These are phyloP conservation scores for Wickerhamomyces queroliae DNA, from an alignment of 805 yeast species.

Conservation along the genomic window DNA sequence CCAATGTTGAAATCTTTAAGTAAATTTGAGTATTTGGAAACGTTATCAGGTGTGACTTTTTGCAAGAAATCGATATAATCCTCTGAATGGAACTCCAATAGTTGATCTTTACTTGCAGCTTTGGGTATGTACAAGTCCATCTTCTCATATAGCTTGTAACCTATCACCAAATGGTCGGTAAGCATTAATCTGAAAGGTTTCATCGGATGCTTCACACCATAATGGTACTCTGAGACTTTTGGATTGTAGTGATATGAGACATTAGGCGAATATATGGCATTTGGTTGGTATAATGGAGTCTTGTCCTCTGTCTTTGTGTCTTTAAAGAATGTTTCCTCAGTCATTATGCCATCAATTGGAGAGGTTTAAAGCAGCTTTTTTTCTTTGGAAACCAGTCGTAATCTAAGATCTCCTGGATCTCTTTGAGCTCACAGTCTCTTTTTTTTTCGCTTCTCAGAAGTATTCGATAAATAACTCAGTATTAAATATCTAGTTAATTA, in stretches of 20 bases:
- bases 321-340: slow-evolving; percentile 28
- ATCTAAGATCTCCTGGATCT: no score
- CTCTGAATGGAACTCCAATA: slow-evolving; percentile 76
- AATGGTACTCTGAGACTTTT: slow-evolving; percentile 74
- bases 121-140: slow-evolving; percentile 89
- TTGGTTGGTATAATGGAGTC: slow-evolving; percentile 42
- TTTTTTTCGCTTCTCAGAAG: no score
- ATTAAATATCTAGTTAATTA: no score
- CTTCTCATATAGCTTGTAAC: slow-evolving; percentile 78
- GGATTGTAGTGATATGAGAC: slow-evolving; percentile 90
- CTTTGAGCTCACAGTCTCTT: no score
- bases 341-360: neutral
- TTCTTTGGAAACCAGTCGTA: no score
- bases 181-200: slow-evolving; percentile 91
- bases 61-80: slow-evolving; percentile 92
- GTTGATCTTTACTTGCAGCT: slow-evolving; percentile 75
- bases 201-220: slow-evolving; percentile 97
- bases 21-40: slow-evolving; percentile 54
- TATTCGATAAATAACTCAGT: no score
- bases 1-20: slow-evolving; percentile 86
- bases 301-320: slow-evolving; percentile 35
- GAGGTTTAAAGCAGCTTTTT: no score
- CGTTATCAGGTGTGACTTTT: slow-evolving; percentile 87
- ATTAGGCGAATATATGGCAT: slow-evolving; percentile 37
- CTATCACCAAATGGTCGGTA: slow-evolving; percentile 85